Evolutionary conservation across 106 monocot genomes (phyloP).

Genomic region (Narthecium ossifragum): DNA sequence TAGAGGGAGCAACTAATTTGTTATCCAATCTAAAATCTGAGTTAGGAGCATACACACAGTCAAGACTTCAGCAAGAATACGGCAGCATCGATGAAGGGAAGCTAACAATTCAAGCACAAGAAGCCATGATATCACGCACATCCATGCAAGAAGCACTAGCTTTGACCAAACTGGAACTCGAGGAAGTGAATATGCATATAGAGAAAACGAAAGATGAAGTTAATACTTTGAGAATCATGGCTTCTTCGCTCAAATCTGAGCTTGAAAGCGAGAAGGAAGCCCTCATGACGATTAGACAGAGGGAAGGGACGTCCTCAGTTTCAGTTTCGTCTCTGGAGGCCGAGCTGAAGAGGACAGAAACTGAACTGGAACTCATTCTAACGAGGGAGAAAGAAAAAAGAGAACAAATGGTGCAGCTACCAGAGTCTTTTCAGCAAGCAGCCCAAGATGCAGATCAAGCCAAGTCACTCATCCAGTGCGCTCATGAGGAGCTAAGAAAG

Average conservation of each 20-base stretch:
- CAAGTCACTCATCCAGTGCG: slow-evolving; percentile 23
- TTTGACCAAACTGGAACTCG: slow-evolving; percentile 22
- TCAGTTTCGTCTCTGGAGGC: slow-evolving; percentile 58
- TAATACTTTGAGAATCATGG: slow-evolving; percentile 25
- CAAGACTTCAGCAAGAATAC: slow-evolving; percentile 28
- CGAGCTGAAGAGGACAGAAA: slow-evolving; percentile 38
- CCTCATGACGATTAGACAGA: slow-evolving; percentile 36
- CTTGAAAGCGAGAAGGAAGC: slow-evolving; percentile 42
- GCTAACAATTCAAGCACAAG: slow-evolving; percentile 10
- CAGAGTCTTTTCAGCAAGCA: slow-evolving; percentile 27
- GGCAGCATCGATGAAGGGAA: background rate
- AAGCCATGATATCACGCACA: slow-evolving; percentile 9
- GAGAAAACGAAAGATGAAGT: slow-evolving; percentile 45
- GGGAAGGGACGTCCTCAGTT: slow-evolving; percentile 45
- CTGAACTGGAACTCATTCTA: slow-evolving; percentile 32
- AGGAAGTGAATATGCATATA: slow-evolving; percentile 35
- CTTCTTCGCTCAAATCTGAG: slow-evolving; percentile 27
- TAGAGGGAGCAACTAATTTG: slow-evolving; percentile 23
- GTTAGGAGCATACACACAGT: slow-evolving; percentile 36
- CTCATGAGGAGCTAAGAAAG: slow-evolving; percentile 39
- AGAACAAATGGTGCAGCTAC: slow-evolving; percentile 48
- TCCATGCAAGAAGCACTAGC: slow-evolving; percentile 14
- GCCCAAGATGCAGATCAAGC: slow-evolving; percentile 37
- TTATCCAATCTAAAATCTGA: slow-evolving; percentile 32
- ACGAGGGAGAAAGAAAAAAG: slow-evolving; percentile 37